These are phyloP conservation scores for Simplicillium sp. DNA, from an alignment of 2,329 filamentous ascomycete species.

Conservation along the genomic window DNA sequence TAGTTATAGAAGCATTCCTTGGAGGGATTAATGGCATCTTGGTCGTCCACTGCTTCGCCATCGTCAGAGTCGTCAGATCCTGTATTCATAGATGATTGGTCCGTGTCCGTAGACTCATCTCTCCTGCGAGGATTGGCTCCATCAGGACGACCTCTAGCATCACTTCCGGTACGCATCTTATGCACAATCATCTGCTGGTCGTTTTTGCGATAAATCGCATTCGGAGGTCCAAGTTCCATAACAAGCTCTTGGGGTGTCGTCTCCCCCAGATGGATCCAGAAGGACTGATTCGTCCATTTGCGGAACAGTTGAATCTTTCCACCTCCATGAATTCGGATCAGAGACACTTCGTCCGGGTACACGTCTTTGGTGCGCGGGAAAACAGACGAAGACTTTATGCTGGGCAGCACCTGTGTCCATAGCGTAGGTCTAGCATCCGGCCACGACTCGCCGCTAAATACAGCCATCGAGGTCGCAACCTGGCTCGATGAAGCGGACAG, in stretches of 20 bases:
- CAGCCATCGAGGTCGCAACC: constrained; percentile 75
- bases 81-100: constrained; percentile 65
- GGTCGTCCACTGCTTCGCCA: constrained; percentile 49
- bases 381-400: constrained; percentile 62
- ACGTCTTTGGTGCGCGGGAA: constrained; percentile 65
- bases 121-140: constrained; percentile 30
- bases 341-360: constrained; percentile 80
- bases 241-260: constrained; percentile 90
- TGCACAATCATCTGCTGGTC: constrained; percentile 86
- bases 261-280: constrained; percentile 69
- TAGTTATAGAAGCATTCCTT: constrained; percentile 94
- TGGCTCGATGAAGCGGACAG: constrained; percentile 70
- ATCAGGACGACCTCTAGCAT: constrained; percentile 37
- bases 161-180: constrained; percentile 47
- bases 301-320: constrained; percentile 71
- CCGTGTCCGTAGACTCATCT: constrained; percentile 59
- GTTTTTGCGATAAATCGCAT: constrained; percentile 87
- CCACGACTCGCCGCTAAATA: constrained; percentile 90
- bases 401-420: constrained; percentile 66
- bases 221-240: constrained; percentile 82
- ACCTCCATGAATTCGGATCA: constrained; percentile 67
- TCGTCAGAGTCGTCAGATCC: constrained; percentile 58
- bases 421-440: constrained; percentile 67
- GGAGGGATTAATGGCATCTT: constrained; percentile 41
- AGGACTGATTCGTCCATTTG: constrained; percentile 54